These are phyloP conservation scores for Beauveria medogensis DNA, from an alignment of 2,329 filamentous ascomycete species.

Conservation along the genomic window DNA sequence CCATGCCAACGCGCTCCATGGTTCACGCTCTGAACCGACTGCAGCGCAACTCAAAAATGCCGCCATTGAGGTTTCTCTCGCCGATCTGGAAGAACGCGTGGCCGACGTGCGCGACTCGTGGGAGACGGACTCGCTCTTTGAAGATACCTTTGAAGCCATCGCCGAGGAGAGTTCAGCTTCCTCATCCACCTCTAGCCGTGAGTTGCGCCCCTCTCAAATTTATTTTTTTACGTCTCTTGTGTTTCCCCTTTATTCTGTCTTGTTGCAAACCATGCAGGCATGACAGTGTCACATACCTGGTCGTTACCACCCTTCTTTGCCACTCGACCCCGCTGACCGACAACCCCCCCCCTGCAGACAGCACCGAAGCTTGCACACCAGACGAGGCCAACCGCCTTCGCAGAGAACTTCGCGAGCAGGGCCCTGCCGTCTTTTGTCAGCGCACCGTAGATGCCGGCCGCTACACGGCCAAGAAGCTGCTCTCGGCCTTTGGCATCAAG, in stretches of 20 bases:
- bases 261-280: neutral
- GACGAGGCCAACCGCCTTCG: slow-evolving; percentile 63
- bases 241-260: neutral
- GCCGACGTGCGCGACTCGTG: slow-evolving; percentile 47
- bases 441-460: slow-evolving; percentile 60
- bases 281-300: slow-evolving; percentile 7
- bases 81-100: slow-evolving; percentile 44
- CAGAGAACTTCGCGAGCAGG: slow-evolving; percentile 63
- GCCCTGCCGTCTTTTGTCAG: slow-evolving; percentile 69
- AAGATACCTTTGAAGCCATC: slow-evolving; percentile 53
- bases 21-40: slow-evolving; percentile 25
- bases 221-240: neutral
- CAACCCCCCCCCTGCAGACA: slow-evolving; percentile 20
- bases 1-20: slow-evolving; percentile 28
- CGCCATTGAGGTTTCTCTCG: slow-evolving; percentile 27
- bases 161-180: slow-evolving; percentile 36
- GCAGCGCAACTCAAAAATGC: slow-evolving; percentile 28
- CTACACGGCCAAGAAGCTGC: slow-evolving; percentile 72
- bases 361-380: slow-evolving; percentile 50
- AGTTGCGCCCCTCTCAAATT: slow-evolving; percentile 19
- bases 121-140: slow-evolving; percentile 58
- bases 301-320: neutral
- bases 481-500: slow-evolving; percentile 76
- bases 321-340: neutral
- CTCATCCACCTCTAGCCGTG: slow-evolving; percentile 37